A percentile compares a stretch with the other conserved stretches of the same genome.
These are phyloP conservation scores for Leucoagaricus sp. DNA, from an alignment of 1,284 basidiomycete species.

Conservation along the genomic window DNA sequence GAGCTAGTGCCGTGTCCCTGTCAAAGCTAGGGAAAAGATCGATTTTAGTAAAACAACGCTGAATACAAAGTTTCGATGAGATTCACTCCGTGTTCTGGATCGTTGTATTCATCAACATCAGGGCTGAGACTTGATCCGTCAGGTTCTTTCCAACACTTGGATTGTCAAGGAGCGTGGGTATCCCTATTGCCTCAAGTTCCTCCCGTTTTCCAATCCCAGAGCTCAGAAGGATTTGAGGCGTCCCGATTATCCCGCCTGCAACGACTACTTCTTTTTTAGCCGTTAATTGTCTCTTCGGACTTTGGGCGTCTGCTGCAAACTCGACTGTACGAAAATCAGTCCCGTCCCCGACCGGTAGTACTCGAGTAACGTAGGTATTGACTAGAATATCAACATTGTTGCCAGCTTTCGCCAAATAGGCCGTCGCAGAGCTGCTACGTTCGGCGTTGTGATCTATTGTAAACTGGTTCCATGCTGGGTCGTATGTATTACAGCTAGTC, in stretches of 20 bases:
- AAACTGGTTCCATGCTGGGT: constrained; percentile 17
- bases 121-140: constrained; percentile 20
- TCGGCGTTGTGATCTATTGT: constrained; percentile 28
- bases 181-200: constrained; percentile 19
- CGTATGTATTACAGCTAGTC: neutral
- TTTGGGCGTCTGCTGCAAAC: constrained; percentile 5
- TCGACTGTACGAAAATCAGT: constrained; percentile 7
- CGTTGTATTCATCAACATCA: constrained; percentile 5
- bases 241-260: too few species aligned
- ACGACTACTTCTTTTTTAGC: constrained; percentile 28
- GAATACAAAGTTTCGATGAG: too few species aligned
- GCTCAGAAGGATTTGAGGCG: too few species aligned
- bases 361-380: constrained; percentile 25
- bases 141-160: constrained; percentile 29
- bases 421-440: constrained; percentile 39
- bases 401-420: constrained; percentile 37
- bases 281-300: neutral
- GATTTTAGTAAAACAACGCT: neutral
- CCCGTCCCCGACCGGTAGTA: constrained; percentile 14
- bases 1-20: constrained; percentile 8
- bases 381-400: constrained; percentile 42
- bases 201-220: constrained; percentile 25
- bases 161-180: constrained; percentile 21
- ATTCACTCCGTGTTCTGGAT: constrained; percentile 10
- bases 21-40: constrained; percentile 3